Conservation (phyloP, 495 filamentous ascomycete species). For the Mycothermus thermophilus region DNA sequence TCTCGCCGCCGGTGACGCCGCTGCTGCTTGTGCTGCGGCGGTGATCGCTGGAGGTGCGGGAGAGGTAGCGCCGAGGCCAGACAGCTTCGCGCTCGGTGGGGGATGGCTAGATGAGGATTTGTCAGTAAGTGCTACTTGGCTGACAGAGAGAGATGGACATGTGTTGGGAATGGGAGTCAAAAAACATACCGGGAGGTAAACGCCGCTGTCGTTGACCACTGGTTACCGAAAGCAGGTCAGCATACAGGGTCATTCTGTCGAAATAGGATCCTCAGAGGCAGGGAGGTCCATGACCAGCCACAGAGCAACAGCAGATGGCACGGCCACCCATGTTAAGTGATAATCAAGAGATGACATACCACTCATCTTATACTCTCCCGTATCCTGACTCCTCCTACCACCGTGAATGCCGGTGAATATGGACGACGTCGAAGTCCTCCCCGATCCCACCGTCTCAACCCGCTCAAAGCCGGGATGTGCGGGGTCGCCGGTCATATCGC, state of each 20-base stretch:
- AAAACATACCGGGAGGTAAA: slow-evolving; percentile 74
- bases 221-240: slow-evolving; percentile 3
- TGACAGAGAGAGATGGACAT: slow-evolving; percentile 1
- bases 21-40: slow-evolving; percentile 53
- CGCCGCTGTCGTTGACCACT: slow-evolving; percentile 96
- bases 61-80: slow-evolving; percentile 65
- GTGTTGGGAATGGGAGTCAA: not conserved
- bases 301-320: too few relatives aligned
- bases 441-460: slow-evolving; percentile 42
- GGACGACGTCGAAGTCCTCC: slow-evolving; percentile 45
- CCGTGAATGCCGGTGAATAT: too few relatives aligned
- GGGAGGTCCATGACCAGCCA: too few relatives aligned
- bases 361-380: slow-evolving; percentile 69
- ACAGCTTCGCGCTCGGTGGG: slow-evolving; percentile 74
- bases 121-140: too few relatives aligned
- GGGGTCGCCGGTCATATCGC: slow-evolving; percentile 7
- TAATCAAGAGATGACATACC: slow-evolving; percentile 42
- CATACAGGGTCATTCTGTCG: too few relatives aligned
- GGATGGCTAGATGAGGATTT: slow-evolving; percentile 49
- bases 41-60: slow-evolving; percentile 52
- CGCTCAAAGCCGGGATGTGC: slow-evolving; percentile 37
- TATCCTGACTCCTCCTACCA: slow-evolving; percentile 40
- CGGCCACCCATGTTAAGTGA: too few relatives aligned
- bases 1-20: slow-evolving; percentile 42
- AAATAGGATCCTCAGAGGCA: too few relatives aligned